These are phyloP conservation scores for Fomes fomentarius DNA, from an alignment of 1,284 basidiomycete species.

Conservation along the genomic window DNA sequence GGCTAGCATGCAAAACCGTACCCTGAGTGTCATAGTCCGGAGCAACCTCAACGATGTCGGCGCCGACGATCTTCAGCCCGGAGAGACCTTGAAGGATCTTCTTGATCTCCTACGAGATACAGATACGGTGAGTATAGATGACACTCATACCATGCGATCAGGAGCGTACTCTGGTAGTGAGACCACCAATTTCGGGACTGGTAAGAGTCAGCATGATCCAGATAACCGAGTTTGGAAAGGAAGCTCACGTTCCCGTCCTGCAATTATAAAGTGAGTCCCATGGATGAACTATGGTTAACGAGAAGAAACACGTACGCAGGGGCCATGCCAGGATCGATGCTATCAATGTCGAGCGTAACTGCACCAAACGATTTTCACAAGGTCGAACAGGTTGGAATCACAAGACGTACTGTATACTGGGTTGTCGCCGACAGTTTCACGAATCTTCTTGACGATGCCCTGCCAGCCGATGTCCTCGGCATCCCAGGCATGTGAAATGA, in stretches of 20 bases:
- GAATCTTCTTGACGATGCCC: slow-evolving; percentile 37
- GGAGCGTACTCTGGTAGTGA: slow-evolving; percentile 35
- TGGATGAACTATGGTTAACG: too few relatives aligned
- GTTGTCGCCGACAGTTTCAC: slow-evolving; percentile 38
- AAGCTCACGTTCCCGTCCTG: slow-evolving; percentile 38
- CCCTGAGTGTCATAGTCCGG: slow-evolving; percentile 38
- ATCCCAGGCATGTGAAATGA: slow-evolving; percentile 39
- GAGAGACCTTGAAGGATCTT: slow-evolving; percentile 42
- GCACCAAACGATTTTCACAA: slow-evolving; percentile 3
- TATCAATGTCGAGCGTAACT: slow-evolving; percentile 40
- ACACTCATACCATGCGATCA: too few relatives aligned
- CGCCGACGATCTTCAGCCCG: slow-evolving; percentile 43
- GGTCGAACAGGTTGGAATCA: too few relatives aligned
- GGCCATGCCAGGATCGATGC: slow-evolving; percentile 42
- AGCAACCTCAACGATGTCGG: slow-evolving; percentile 44
- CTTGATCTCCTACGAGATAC: slow-evolving; percentile 22
- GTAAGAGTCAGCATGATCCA: background rate
- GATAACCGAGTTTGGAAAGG: background rate
- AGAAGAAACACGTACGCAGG: slow-evolving; percentile 31
- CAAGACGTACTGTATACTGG: slow-evolving; percentile 40
- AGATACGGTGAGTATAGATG: background rate
- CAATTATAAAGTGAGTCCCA: too few relatives aligned
- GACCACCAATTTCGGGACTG: slow-evolving; percentile 43
- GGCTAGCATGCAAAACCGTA: background rate
- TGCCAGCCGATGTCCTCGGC: slow-evolving; percentile 38